Conservation (phyloP, 2,329 filamentous ascomycete species). For the Dothideomycetes sp. region DNA sequence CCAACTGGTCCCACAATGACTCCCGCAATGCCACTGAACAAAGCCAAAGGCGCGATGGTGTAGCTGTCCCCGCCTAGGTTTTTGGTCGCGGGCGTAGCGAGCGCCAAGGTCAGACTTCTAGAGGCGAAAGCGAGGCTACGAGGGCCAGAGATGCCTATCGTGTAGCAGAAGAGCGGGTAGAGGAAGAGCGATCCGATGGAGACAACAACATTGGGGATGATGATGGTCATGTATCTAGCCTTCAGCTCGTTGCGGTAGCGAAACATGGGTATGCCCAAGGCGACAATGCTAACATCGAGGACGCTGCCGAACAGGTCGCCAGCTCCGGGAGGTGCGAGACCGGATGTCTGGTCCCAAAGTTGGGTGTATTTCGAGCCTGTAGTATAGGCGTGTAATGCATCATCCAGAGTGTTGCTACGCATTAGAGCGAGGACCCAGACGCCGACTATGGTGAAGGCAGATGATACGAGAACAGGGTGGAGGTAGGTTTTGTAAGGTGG, state of each 20-base stretch:
- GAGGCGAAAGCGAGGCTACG: constrained; percentile 46
- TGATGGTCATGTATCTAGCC: constrained; percentile 37
- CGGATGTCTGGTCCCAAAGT: constrained; percentile 33
- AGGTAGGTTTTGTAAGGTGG: constrained; percentile 39
- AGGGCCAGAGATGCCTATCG: constrained; percentile 42
- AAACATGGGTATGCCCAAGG: constrained; percentile 51
- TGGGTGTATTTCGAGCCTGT: constrained; percentile 43
- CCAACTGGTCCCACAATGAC: constrained; percentile 43
- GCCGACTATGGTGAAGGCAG: constrained; percentile 40
- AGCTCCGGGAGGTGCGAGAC: constrained; percentile 36
- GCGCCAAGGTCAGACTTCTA: constrained; percentile 47
- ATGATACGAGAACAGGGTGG: constrained; percentile 48
- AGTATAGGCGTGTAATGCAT: constrained; percentile 37
- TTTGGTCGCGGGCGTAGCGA: constrained; percentile 45
- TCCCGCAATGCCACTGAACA: constrained; percentile 49
- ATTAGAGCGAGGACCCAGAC: constrained; percentile 44
- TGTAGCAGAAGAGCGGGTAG: constrained; percentile 45
- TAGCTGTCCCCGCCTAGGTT: constrained; percentile 48
- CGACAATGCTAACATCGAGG: constrained; percentile 48
- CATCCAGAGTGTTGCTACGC: constrained; percentile 28
- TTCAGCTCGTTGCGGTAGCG: constrained; percentile 47
- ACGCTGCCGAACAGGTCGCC: constrained; percentile 45
- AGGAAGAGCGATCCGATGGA: constrained; percentile 44
- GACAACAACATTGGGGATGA: constrained; percentile 41
- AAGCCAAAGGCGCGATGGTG: constrained; percentile 45